Evolutionary conservation across 2,329 filamentous ascomycete species (phyloP), one percentile per base, ranked within the genome.

Genomic region (Mycocentrospora acerina): DNA sequence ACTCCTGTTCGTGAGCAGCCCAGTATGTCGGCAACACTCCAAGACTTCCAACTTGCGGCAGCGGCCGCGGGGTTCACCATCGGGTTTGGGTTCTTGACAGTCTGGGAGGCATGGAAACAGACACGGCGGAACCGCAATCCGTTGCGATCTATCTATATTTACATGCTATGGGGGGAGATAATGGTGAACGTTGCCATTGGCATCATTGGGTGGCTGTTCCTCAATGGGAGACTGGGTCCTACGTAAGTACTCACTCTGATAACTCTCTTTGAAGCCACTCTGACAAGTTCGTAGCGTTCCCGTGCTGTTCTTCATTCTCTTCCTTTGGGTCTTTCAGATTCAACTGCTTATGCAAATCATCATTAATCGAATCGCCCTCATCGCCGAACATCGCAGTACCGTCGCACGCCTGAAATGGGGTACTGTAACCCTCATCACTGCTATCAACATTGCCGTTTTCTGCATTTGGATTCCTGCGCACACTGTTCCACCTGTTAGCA

Each of bases 291-390:
- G 19, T 28, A 64, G 60, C 32, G 42, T 64, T 3, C 55, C 56
- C 3, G 57, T 62, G 4, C 40, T 65, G 3, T 64, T 64, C 49
- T 61, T 58, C 37, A 61, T 64, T 32, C 46, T 65, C 4, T 40
- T 62, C 29, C 56, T 53, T 26, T 65, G 62, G 62, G 56, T 61
- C 1, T 60, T 62, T 18, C 43, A 66, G 26, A 70, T 78, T 11
- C 76, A 79, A 42, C 60, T 77, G 2, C 50, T 79, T 2, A 70
- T 78, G 61, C 75, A 79, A 47, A 79, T 80, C 31, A 77, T 79
- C 46, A 72, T 78, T 55, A 79, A 79, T 48, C 70, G 77, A 36
- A 73, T 78, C 15, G 67, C 70, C 0, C 68, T 80, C 26, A 71
- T 79, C 24, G 66, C 72, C 10, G 68, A 73, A 11, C 60, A 71